Base-by-base conservation (phyloP, 192 early-diverging fungal genomes). In the Backusella tuberculispora region DNA sequence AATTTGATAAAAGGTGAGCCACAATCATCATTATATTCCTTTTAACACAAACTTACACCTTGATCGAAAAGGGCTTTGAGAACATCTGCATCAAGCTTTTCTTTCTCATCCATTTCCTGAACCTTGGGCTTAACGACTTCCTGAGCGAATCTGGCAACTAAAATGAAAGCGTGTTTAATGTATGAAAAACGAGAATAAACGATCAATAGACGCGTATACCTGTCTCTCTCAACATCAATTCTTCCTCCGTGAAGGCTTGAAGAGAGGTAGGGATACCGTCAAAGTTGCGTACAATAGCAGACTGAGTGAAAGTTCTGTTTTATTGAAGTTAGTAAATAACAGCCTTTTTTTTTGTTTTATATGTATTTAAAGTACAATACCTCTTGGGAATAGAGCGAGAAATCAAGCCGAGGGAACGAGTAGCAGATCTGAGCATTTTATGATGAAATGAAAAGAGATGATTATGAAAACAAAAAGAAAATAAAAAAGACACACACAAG, bases 81-180 rank as follows among this genome's bases (percentile, higher is more conserved):
- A 47, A 99, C 85, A 34, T 80, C 65, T 44, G 91, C 85, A 81
- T 97, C 95, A 74, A 97, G 78, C 73, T 84, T 72, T 82, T 99
- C 97, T 4, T 78, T 83, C 82, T 97, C 96, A 82, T 99, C 98
- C 97, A 98, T 98, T 71, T 93, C 81, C 9, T 78, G 66, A 9
- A 97, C 95, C 77, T 92, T 92, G 74, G 97, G 97, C 78, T 88
- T 86, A 74, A 99, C 87, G 24, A 87, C 83, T 24, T 96, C 92
- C 68, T 88, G 87, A 41, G 98, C 93, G 71, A 97, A 99, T 41
- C 92, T 91, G 42, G 90, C 74, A 13, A 95, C 95, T 94, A 73
- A 7, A 48, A 45, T 10, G 6, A 26, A 73, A 15, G 17, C n/a
- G 15, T 17, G 9, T 26, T 34, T 73, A 3, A 34, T 15, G 13